phyloP scores from a whole-genome alignment of 345 rosid species.

The Pistacia integerrima region DNA sequence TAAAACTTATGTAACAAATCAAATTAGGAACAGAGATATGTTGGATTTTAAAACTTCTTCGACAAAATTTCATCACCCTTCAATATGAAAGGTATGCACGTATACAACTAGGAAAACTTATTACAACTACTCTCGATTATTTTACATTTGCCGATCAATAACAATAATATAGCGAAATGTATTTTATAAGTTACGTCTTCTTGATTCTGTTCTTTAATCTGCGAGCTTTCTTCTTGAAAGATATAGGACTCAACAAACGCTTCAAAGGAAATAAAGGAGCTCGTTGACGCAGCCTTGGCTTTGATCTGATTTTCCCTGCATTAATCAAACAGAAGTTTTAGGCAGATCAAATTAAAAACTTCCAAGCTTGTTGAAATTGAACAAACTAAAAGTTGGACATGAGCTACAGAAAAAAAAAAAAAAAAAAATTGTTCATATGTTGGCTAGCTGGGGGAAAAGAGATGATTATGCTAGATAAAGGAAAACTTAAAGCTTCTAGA shows the following conservation, averaged over 20 bases:
- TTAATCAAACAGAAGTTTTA: slow-evolving; percentile 6
- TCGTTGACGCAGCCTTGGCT: slow-evolving; percentile 26
- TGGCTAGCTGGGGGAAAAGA: neutral
- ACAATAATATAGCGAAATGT: slow-evolving; percentile 8
- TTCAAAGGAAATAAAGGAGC: slow-evolving; percentile 37
- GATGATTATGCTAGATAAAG: neutral
- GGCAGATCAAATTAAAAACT: neutral
- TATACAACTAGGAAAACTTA: neutral
- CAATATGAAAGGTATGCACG: neutral
- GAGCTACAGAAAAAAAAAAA: neutral
- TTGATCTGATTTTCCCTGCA: slow-evolving; percentile 46
- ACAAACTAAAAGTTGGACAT: neutral
- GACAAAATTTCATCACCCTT: slow-evolving; percentile 10
- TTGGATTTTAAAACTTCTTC: neutral
- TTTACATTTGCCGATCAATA: slow-evolving; percentile 14
- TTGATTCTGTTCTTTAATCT: slow-evolving; percentile 21
- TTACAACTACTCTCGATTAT: slow-evolving; percentile 4
- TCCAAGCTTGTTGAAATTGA: slow-evolving; percentile 1
- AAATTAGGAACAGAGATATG: neutral
- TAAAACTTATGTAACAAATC: neutral
- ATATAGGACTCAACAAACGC: slow-evolving; percentile 40
- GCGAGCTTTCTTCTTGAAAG: slow-evolving; percentile 44
- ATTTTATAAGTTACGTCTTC: slow-evolving; percentile 5
- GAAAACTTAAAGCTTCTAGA: neutral
- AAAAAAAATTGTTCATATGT: neutral